These are phyloP conservation scores for Isoetes taiwanensis DNA, from an alignment of 75 land plant species.

Conservation along the genomic window DNA sequence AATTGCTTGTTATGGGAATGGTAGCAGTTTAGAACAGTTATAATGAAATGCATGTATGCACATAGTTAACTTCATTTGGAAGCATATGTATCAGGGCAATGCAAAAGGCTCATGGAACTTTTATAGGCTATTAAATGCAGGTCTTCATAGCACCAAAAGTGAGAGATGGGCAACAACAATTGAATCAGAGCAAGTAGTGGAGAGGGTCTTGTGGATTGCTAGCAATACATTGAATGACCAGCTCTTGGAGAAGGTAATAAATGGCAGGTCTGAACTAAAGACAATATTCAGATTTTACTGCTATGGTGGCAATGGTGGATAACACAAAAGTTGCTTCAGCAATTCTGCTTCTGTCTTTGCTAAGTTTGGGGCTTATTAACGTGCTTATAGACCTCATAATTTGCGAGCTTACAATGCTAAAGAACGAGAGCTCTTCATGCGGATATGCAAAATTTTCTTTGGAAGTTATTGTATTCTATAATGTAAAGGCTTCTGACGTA, in stretches of 20 bases:
- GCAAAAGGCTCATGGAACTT: not conserved
- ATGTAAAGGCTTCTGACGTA: too few relatives aligned
- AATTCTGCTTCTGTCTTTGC: slow-evolving; percentile 37
- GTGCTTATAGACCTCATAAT: slow-evolving; percentile 40
- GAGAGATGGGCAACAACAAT: slow-evolving; percentile 43
- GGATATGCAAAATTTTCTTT: too few relatives aligned
- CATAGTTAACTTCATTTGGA: not conserved
- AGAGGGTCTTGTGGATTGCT: slow-evolving; percentile 66
- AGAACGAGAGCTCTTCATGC: too few relatives aligned
- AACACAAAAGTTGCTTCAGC: slow-evolving; percentile 25
- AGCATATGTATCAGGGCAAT: not conserved
- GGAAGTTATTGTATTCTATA: too few relatives aligned
- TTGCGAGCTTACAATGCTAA: slow-evolving; percentile 43
- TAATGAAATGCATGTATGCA: not conserved
- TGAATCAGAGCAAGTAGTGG: slow-evolving; percentile 31
- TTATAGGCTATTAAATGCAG: slow-evolving; percentile 56
- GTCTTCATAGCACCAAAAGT: slow-evolving; percentile 49
- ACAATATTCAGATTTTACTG: not conserved
- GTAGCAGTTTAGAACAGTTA: not conserved
- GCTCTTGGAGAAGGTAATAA: slow-evolving; percentile 69
- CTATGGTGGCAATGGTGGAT: slow-evolving; percentile 51
- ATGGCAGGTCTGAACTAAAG: not conserved
- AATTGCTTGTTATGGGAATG: not conserved
- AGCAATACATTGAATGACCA: slow-evolving; percentile 66
- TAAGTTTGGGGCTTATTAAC: slow-evolving; percentile 42